Evolutionary conservation across 441 rosid species (phyloP), one percentile per base, ranked within the genome.

Genomic region (Pelargonium hybrid): DNA sequence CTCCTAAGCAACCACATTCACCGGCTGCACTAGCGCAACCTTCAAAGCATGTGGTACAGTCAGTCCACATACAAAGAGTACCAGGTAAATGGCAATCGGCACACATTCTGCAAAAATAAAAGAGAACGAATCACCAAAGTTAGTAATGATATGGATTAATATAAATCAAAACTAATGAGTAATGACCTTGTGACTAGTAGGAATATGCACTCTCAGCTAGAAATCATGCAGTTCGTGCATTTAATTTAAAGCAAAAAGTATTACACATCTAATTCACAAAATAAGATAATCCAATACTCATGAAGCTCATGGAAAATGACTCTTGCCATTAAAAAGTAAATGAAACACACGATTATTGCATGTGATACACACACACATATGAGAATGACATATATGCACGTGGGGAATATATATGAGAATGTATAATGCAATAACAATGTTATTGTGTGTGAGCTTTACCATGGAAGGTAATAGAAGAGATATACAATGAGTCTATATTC

Each of bases 51-150:
- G 99, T 86, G 5, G 99, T 92, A 75, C 99, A 95, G 84, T 95
- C 99, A 26, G 96, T 92, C 98, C 99, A 95, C 93, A 95, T 87
- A 71, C 99, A 95, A 63, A 95, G 86, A n/a, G 99, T 95, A 43
- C 99, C 98, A 4, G 99, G 98, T 72, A 95, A 83, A 84, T 95
- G 99, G 75, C 99, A 95, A 82, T 95, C 99, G 7, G 98, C 90
- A 84, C 99, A 95, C 75, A 95, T 76, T 73, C 99, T 95, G 89
- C 84, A 78, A 65, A 54, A 80, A 25, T 4, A 64, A 68, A 31
- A 71, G 31, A 65, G 34, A 61, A 20, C 26, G 31, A 69, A 63
- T 37, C 34, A 74, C 43, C 17, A 14, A 8, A 41, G 17, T 56
- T 29, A 57, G 41, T 48, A 41, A n/a, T 7, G 10, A 54, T 54